Conservation (phyloP, 2,329 filamentous ascomycete species). For the Fusarium protoensiforme region DNA sequence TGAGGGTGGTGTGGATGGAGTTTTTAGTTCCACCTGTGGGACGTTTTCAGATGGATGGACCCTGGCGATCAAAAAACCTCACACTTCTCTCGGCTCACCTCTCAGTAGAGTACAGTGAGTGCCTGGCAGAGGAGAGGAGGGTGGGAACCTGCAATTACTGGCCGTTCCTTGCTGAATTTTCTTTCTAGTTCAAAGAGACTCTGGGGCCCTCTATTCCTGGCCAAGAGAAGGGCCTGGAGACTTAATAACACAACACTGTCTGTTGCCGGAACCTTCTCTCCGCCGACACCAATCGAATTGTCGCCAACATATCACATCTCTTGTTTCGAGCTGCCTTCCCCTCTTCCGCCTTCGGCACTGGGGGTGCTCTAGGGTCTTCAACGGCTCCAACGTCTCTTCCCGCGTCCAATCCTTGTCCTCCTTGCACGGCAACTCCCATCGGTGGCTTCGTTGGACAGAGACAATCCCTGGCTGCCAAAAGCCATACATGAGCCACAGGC, state of each 20-base stretch:
- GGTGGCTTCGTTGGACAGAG: neutral
- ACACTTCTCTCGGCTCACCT: neutral
- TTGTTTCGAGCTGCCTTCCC: neutral
- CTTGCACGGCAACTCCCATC: neutral
- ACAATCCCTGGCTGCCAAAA: constrained; percentile 20
- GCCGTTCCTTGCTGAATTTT: neutral
- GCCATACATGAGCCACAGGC: constrained; percentile 8
- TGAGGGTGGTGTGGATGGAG: constrained; percentile 13
- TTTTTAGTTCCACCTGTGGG: constrained; percentile 24
- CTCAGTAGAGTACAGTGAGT: neutral
- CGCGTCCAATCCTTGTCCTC: neutral
- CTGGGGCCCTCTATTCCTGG: neutral
- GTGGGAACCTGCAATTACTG: neutral
- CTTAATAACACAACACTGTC: neutral
- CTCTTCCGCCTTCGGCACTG: neutral
- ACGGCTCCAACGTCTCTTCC: constrained; percentile 5
- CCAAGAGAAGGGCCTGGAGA: neutral
- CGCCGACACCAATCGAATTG: constrained; percentile 6
- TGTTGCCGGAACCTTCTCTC: constrained; percentile 28
- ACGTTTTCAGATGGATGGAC: constrained; percentile 33
- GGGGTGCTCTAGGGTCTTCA: neutral
- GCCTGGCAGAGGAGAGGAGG: neutral
- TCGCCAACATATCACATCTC: constrained; percentile 2
- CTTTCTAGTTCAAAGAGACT: neutral
- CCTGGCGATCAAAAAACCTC: constrained; percentile 34